Conservation (phyloP, 2,329 filamentous ascomycete species). For the Ascomycota sp. region DNA sequence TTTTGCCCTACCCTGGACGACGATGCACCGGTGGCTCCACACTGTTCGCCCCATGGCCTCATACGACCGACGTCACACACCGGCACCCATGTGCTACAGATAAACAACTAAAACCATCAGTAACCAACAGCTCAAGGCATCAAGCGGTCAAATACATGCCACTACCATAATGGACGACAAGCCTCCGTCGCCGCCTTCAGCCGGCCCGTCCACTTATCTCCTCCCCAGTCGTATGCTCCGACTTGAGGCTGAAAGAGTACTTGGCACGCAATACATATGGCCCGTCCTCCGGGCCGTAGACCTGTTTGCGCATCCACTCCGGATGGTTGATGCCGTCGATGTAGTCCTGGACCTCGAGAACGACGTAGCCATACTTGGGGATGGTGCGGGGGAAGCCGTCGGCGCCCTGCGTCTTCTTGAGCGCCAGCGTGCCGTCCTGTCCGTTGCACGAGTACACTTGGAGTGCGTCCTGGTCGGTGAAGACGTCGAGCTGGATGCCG, state of each 20-base stretch:
- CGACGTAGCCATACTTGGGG: conserved; percentile 60
- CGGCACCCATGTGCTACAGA: too few relatives aligned
- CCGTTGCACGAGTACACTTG: conserved; percentile 71
- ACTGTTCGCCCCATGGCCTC: too few relatives aligned
- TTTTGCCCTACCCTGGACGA: too few relatives aligned
- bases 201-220: background rate
- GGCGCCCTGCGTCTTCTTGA: conserved; percentile 48
- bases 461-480: conserved; percentile 64
- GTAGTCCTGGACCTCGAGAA: conserved; percentile 82
- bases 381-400: conserved; percentile 36
- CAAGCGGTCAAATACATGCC: too few relatives aligned
- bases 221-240: conserved; percentile 1
- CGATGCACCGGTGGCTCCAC: too few relatives aligned
- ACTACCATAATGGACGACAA: background rate
- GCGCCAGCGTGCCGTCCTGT: conserved; percentile 45
- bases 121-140: too few relatives aligned
- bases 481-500: conserved; percentile 65
- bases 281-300: conserved; percentile 34
- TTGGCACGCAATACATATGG: conserved; percentile 39
- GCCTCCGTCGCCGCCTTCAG: background rate
- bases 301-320: conserved; percentile 55
- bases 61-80: too few relatives aligned
- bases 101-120: too few relatives aligned
- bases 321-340: conserved; percentile 88
- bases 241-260: conserved; percentile 32